These are phyloP conservation scores for Kurtzmaniella quercitrusa DNA, from an alignment of 1,139 yeast genomes.

Conservation along the genomic window DNA sequence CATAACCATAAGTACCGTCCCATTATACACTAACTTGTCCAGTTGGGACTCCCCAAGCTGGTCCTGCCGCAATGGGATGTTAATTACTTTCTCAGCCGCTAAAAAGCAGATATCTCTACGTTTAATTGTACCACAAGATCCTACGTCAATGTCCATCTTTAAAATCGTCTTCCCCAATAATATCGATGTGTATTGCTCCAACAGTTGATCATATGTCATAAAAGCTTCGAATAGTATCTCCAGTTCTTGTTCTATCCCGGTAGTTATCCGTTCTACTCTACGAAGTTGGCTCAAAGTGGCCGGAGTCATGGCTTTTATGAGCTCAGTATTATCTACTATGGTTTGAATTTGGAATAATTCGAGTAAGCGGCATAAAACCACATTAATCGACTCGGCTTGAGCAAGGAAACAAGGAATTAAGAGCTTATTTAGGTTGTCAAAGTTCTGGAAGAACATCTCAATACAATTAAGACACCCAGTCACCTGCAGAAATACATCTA, in stretches of 20 bases:
- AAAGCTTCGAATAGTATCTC: slow-evolving; percentile 25
- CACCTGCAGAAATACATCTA: slow-evolving; percentile 20
- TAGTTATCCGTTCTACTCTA: slow-evolving; percentile 35
- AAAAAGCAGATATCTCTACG: slow-evolving; percentile 39
- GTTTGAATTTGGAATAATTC: slow-evolving; percentile 14
- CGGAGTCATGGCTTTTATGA: neutral
- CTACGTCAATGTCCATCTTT: slow-evolving; percentile 27
- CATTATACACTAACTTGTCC: neutral
- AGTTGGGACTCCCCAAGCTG: slow-evolving; percentile 11
- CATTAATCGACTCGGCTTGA: slow-evolving; percentile 27
- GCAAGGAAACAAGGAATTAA: slow-evolving; percentile 30
- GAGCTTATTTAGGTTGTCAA: slow-evolving; percentile 36
- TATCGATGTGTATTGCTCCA: slow-evolving; percentile 35
- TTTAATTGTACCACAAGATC: slow-evolving; percentile 31
- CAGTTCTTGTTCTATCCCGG: slow-evolving; percentile 35
- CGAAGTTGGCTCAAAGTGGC: slow-evolving; percentile 18
- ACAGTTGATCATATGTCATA: slow-evolving; percentile 30
- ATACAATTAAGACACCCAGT: slow-evolving; percentile 26
- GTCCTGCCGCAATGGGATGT: slow-evolving; percentile 38
- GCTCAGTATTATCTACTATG: slow-evolving; percentile 24
- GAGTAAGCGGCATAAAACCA: slow-evolving; percentile 18
- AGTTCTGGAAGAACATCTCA: slow-evolving; percentile 32
- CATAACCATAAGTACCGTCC: no score
- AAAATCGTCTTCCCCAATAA: slow-evolving; percentile 41
- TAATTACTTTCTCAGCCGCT: slow-evolving; percentile 42